These are phyloP conservation scores for Croton setiger DNA, from an alignment of 441 rosid species.

Conservation along the genomic window DNA sequence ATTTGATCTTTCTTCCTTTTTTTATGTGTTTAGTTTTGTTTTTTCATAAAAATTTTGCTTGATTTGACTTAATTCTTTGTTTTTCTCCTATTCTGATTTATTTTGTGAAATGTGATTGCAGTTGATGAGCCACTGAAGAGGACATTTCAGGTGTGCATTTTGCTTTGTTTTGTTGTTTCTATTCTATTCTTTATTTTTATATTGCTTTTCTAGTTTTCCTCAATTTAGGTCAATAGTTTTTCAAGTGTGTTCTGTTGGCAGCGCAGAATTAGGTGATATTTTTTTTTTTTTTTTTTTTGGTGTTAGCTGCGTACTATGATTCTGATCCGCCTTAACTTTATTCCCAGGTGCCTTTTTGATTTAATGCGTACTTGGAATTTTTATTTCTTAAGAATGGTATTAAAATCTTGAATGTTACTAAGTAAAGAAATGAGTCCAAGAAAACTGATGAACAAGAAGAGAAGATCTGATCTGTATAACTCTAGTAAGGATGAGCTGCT, in stretches of 20 bases:
- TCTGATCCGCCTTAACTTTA: not conserved
- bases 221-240: not conserved
- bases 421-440: not conserved
- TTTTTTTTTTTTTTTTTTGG: no score
- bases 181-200: not conserved
- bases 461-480: not conserved
- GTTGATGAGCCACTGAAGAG: slow-evolving; percentile 75
- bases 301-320: not conserved
- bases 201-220: slow-evolving; percentile 16
- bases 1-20: slow-evolving; percentile 18
- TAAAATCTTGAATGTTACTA: not conserved
- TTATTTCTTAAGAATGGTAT: not conserved
- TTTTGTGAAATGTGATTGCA: slow-evolving; percentile 31
- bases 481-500: not conserved
- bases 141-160: slow-evolving; percentile 56
- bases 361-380: not conserved
- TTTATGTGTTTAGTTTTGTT: no score
- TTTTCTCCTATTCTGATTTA: slow-evolving; percentile 5
- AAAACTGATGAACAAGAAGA: not conserved
- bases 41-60: not conserved
- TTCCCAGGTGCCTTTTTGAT: not conserved
- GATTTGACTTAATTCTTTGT: not conserved
- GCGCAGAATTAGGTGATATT: not conserved
- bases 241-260: not conserved
- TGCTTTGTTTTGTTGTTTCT: slow-evolving; percentile 5